Evolutionary conservation across 2,329 filamentous ascomycete genomes (phyloP).

Genomic region (Aspergillus fijiensis): DNA sequence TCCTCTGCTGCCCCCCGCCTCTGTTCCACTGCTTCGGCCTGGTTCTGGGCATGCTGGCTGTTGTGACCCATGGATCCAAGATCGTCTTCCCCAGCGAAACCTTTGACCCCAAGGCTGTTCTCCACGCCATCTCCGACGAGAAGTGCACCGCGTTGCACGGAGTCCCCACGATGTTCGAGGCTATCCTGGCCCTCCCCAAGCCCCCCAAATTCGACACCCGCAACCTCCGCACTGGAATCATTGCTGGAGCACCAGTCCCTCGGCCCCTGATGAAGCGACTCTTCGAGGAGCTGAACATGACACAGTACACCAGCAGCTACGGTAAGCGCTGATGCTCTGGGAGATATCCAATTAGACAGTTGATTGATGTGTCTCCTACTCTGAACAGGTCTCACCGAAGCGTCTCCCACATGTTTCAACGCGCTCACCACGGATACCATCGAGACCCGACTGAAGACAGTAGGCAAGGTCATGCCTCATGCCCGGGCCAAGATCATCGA

Average conservation of each 20-base stretch:
- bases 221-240: conserved; percentile 70
- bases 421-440: conserved; percentile 72
- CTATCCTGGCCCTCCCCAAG: conserved; percentile 53
- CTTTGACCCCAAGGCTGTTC: conserved; percentile 66
- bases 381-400: conserved; percentile 65
- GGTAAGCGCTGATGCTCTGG: conserved; percentile 22
- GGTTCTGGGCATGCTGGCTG: conserved; percentile 71
- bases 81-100: conserved; percentile 74
- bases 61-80: conserved; percentile 71
- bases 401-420: conserved; percentile 78
- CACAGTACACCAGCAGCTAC: conserved; percentile 69
- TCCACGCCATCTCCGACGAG: conserved; percentile 66
- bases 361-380: neutral
- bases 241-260: conserved; percentile 75
- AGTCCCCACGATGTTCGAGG: conserved; percentile 82
- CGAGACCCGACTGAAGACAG: conserved; percentile 65
- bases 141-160: conserved; percentile 74
- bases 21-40: conserved; percentile 86
- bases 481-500: conserved; percentile 76
- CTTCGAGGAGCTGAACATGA: conserved; percentile 70
- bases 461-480: conserved; percentile 75
- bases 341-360: neutral
- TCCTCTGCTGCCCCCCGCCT: conserved; percentile 77
- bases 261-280: conserved; percentile 72
- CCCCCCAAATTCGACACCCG: conserved; percentile 50